phyloP scores from a whole-genome alignment of 208 protist species.

The Leishmania braziliensis region DNA sequence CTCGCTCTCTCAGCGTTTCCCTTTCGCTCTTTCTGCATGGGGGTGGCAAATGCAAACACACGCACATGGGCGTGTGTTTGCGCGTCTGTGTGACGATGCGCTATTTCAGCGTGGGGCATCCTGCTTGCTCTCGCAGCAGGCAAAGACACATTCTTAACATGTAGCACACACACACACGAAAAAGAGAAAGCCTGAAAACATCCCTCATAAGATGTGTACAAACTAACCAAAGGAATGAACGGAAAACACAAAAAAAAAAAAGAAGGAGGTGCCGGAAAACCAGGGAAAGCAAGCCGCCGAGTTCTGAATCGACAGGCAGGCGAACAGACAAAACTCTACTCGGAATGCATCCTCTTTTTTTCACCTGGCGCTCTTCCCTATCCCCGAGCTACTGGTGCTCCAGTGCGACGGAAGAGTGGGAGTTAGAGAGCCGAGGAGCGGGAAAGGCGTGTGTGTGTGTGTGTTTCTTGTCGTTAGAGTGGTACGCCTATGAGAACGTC shows the following conservation, averaged over 20 bases:
- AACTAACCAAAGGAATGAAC: neutral
- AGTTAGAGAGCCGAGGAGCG: neutral
- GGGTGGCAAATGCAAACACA: neutral
- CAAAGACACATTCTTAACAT: neutral
- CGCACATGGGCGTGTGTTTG: neutral
- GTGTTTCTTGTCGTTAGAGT: neutral
- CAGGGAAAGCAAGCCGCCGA: neutral
- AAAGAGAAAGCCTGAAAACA: neutral
- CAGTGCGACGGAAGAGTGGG: neutral
- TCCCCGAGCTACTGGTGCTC: neutral
- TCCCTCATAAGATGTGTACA: neutral
- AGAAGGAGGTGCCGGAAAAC: neutral
- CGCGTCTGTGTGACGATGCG: no score
- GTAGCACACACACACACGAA: neutral
- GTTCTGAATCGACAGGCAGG: no score
- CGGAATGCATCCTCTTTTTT: neutral
- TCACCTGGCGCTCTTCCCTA: neutral
- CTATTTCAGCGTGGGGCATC: neutral
- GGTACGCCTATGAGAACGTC: neutral
- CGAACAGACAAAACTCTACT: neutral
- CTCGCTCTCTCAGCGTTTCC: neutral
- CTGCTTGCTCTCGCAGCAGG: neutral
- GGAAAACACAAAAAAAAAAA: neutral
- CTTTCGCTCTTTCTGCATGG: neutral
- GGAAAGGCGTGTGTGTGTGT: neutral